phyloP scores from a whole-genome alignment of 1,139 yeast species.

The Hyphopichia fennica region DNA sequence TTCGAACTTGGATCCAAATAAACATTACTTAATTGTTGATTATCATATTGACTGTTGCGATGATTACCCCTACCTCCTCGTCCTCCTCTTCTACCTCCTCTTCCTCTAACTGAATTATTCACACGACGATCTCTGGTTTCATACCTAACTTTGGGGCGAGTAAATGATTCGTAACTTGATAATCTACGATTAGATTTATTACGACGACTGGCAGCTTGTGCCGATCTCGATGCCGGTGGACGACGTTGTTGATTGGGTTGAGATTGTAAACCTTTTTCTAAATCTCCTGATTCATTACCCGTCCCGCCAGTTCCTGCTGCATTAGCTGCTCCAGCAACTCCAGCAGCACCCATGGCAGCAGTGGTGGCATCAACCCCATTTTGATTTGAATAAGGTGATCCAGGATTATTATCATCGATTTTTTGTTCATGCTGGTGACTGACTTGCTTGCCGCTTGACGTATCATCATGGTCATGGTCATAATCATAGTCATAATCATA shows the following conservation, averaged over 20 bases:
- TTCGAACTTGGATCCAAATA: slow-evolving; percentile 13
- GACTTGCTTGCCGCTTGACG: slow-evolving; percentile 2
- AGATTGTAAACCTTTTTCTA: background rate
- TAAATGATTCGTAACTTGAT: slow-evolving; percentile 48
- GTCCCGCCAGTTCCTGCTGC: background rate
- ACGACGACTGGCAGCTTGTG: background rate
- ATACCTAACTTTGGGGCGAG: slow-evolving; percentile 33
- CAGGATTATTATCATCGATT: background rate
- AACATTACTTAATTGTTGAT: background rate
- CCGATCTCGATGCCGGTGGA: background rate
- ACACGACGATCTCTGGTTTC: slow-evolving; percentile 1
- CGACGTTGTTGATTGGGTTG: background rate
- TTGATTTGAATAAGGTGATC: slow-evolving; percentile 1
- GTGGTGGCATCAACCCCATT: background rate
- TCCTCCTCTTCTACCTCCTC: slow-evolving; percentile 3
- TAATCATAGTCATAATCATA: slow-evolving; percentile 22
- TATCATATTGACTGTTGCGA: background rate
- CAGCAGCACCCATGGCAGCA: background rate
- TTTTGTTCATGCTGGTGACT: slow-evolving; percentile 3
- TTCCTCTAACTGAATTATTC: background rate
- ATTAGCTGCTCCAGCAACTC: background rate
- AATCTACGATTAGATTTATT: slow-evolving; percentile 25
- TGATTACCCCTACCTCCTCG: background rate
- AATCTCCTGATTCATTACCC: background rate
- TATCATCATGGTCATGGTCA: slow-evolving; percentile 10